Evolutionary conservation across 805 yeast species (phyloP).

Genomic region (Nakazawaea siamensis): DNA sequence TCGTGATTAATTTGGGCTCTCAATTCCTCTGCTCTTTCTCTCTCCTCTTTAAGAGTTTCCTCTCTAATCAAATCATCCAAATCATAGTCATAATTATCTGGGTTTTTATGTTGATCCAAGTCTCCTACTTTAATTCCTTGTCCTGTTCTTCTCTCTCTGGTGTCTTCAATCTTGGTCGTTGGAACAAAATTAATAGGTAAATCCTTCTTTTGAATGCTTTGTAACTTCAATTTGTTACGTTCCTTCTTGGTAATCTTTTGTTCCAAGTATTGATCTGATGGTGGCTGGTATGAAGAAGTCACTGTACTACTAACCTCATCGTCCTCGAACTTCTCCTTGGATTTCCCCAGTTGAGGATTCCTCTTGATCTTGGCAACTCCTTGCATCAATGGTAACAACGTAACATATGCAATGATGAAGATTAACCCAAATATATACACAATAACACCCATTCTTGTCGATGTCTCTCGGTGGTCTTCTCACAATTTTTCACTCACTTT

Average conservation of each 20-base stretch:
- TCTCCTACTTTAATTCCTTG: slow-evolving; percentile 21
- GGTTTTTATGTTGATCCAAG: slow-evolving; percentile 20
- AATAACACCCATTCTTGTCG: too few relatives aligned
- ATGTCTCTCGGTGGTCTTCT: too few relatives aligned
- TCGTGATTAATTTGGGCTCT: too few relatives aligned
- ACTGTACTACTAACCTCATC: not conserved
- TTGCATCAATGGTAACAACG: slow-evolving; percentile 9
- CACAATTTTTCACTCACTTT: not conserved
- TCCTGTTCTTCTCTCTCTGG: not conserved
- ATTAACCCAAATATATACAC: slow-evolving; percentile 4
- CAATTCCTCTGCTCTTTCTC: too few relatives aligned
- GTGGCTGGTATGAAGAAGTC: slow-evolving; percentile 3
- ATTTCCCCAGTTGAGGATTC: slow-evolving; percentile 1
- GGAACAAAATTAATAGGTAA: slow-evolving; percentile 6
- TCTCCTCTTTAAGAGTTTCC: too few relatives aligned
- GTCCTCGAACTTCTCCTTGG: not conserved
- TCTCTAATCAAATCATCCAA: slow-evolving; percentile 36
- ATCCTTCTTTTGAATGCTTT: not conserved
- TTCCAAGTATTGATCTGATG: slow-evolving; percentile 3
- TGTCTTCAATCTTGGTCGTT: not conserved
- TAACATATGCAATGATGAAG: slow-evolving; percentile 6
- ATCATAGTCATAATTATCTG: slow-evolving; percentile 38
- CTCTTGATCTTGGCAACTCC: slow-evolving; percentile 10
- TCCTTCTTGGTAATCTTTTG: slow-evolving; percentile 5
- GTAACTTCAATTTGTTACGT: not conserved